phyloP scores from a whole-genome alignment of 257 asterid species.

The Lantana camara region DNA sequence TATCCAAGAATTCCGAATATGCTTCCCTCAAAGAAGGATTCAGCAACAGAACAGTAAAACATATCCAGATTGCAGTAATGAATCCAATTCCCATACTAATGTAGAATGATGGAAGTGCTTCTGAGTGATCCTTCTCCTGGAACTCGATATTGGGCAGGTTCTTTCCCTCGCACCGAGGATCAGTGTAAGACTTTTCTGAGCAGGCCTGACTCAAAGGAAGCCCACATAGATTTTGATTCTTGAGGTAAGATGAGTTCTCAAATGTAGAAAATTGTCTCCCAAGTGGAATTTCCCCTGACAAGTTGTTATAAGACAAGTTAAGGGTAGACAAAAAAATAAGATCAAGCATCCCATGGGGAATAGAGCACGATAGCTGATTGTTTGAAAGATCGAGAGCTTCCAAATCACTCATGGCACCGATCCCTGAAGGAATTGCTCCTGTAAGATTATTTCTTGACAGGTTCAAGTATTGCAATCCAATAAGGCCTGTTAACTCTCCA shows the following conservation, averaged over 20 bases:
- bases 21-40: conserved; percentile 1
- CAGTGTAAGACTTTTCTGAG: neutral
- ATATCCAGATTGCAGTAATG: neutral
- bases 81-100: conserved; percentile 4
- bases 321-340: neutral
- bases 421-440: conserved; percentile 1
- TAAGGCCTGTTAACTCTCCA: neutral
- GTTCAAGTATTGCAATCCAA: neutral
- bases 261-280: neutral
- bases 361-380: neutral
- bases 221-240: neutral
- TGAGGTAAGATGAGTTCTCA: neutral
- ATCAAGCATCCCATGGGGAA: neutral
- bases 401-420: neutral
- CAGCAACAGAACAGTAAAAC: neutral
- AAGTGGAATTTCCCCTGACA: neutral
- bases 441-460: neutral
- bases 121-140: neutral
- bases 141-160: neutral
- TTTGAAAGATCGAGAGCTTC: conserved; percentile 1
- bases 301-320: neutral
- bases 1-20: neutral
- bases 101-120: conserved; percentile 1
- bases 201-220: neutral
- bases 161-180: neutral